Base-by-base conservation (phyloP, 2,329 filamentous ascomycete species). In the Botrytis tulipae region DNA sequence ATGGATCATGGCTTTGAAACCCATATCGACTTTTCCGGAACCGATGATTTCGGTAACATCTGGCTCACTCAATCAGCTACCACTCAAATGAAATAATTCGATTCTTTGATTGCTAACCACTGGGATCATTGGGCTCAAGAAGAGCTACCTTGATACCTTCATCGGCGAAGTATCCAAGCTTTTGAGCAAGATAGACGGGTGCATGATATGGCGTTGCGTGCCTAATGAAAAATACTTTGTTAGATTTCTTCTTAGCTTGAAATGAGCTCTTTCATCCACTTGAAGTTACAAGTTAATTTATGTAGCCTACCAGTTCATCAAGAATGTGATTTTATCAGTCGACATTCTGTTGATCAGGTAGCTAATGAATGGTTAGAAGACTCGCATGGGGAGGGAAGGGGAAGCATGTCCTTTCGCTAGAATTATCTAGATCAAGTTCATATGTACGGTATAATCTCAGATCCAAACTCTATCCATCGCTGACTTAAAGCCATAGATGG, bases 351-450 rank as follows among this genome's bases (percentile, higher is more conserved):
- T 71, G 42, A 51, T 35, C 22, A 32, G 42, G 44, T 66, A 65
- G n/a, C 60, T 71, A 63, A 42, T 16, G 40, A 32, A 54, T 78
- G 80, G 85, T 89, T 82, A 89, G 86, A 85, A 81, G 78, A 78
- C 77, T 74, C 77, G 73, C 72, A 74, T 63, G 73, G 75, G 73
- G 76, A 73, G 75, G 74, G 77, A 76, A 75, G 78, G 80, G 79
- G 88, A 91, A 91, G 91, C 91, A 93, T 91, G 89, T 93, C 89
- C 91, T 93, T 93, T 91, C 92, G 91, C 91, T 92, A 90, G 90
- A 87, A 92, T 93, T 92, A 91, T 90, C 89, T 90, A 92, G 90
- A 92, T 93, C 91, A 93, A 93, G 91, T 93, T 93, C 87, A 84
- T 54, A 54, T 62, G 59, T 71, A 87, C 90, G 90, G 90, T 92